Evolutionary conservation across 768 basidiomycete genomes (phyloP), one percentile per base, ranked within the genome.

Genomic region (Serendipita indica): DNA sequence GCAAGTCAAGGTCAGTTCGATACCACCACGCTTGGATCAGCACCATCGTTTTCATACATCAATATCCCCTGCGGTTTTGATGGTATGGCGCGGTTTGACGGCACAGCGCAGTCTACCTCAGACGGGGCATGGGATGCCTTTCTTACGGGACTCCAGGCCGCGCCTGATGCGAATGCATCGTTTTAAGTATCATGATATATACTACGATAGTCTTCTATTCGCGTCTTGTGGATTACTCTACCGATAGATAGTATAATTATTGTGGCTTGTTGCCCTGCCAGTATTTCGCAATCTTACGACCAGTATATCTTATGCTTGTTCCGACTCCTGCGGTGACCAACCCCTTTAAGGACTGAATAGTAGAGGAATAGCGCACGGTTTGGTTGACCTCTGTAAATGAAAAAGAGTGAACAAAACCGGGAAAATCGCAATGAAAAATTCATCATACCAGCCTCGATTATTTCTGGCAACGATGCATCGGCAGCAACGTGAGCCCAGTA

Each of bases 261-360:
- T 43, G 18, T n/a, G 18, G 41, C 5, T 43, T 43, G 18, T 25
- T 43, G 12, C 73, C 70, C 57, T 68, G 69, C 80, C 86, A 86
- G 86, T 90, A 96, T 71, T 97, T 97, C 34, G 77, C 70, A 18
- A 93, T 72, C 73, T 97, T 97, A 45, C 83, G 80, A 25, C 75
- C 63, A 43, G 79, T 73, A 65, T 97, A 97, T 39, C 78, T 79
- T 3, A 82, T 59, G 67, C 87, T 88, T 76, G 91, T 92, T 49
- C 76, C 74, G 7, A 86, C 62, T 3, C 92, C 92, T 6, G 88
- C 86, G 60, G 83, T 90, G 18, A 86, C 78, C 49, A 97, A 67
- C 27, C 92, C 91, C 71, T 96, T 97, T 60, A 89, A 63, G 3
- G 84, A 76, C 72, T 97, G 92, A 6, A 87, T 73, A 1, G 87